phyloP scores from a whole-genome alignment of 495 filamentous ascomycete species.

The Rhizodiscina lignyota region DNA sequence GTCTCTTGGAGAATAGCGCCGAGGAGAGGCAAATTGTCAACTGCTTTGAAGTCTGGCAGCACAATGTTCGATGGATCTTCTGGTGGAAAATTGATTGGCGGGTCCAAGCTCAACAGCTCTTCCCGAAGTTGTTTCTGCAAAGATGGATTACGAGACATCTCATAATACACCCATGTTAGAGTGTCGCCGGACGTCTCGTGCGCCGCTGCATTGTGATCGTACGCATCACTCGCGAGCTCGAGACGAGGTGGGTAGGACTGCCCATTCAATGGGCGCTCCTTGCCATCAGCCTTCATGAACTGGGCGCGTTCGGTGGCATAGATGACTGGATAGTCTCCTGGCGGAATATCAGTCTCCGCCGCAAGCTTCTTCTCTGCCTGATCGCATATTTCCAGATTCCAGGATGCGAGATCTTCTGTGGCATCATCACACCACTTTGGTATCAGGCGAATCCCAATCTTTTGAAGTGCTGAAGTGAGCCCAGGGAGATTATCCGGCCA shows the following conservation, averaged over 20 bases:
- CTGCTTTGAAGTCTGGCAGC: constrained; percentile 43
- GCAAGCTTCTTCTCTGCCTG: constrained; percentile 14
- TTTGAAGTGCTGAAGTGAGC: constrained; percentile 30
- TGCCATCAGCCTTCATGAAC: constrained; percentile 10
- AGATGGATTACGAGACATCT: constrained; percentile 38
- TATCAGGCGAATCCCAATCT: constrained; percentile 38
- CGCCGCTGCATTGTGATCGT: constrained; percentile 64
- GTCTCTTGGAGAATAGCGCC: constrained; percentile 68
- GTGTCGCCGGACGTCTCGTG: constrained; percentile 63
- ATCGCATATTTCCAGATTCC: constrained; percentile 43
- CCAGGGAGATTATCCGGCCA: constrained; percentile 57
- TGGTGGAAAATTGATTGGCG: too few relatives aligned
- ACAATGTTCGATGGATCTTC: too few relatives aligned
- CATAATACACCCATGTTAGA: constrained; percentile 53
- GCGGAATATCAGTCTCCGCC: constrained; percentile 1
- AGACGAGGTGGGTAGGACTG: constrained; percentile 9
- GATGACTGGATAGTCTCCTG: constrained; percentile 30
- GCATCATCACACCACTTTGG: constrained; percentile 49
- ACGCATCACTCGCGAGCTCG: constrained; percentile 45
- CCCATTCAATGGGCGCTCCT: background rate
- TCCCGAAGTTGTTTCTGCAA: constrained; percentile 40
- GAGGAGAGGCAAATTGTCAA: constrained; percentile 56
- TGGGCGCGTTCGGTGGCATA: constrained; percentile 26
- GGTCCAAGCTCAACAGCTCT: constrained; percentile 39
- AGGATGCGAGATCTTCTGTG: constrained; percentile 49